Conservation (phyloP, 2,329 filamentous ascomycete species). For the Venturia pyrina region DNA sequence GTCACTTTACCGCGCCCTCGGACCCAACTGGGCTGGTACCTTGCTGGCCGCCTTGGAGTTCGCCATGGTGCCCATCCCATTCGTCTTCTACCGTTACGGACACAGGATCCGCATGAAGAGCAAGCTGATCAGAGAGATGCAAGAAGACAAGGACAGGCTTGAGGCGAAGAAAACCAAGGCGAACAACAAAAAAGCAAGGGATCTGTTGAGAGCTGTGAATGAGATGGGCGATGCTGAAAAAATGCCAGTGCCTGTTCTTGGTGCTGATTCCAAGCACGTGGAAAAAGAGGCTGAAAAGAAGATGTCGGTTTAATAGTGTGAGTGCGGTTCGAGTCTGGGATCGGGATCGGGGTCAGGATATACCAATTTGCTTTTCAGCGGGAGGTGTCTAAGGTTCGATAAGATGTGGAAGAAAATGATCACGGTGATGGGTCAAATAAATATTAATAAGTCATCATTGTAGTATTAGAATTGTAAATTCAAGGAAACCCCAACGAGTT, state of each 20-base stretch:
- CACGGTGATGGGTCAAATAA: neutral
- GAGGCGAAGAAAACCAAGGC: slow-evolving; percentile 30
- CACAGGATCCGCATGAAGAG: slow-evolving; percentile 47
- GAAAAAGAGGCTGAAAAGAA: neutral
- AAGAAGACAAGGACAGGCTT: slow-evolving; percentile 31
- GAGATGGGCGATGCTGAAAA: neutral
- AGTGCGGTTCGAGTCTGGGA: neutral
- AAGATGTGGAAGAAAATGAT: neutral
- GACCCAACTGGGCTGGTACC: slow-evolving; percentile 70
- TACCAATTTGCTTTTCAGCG: neutral
- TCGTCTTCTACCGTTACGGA: slow-evolving; percentile 62
- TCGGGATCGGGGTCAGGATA: neutral
- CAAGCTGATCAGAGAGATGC: slow-evolving; percentile 40
- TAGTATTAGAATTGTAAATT: neutral
- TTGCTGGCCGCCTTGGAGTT: slow-evolving; percentile 65
- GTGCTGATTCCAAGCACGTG: neutral
- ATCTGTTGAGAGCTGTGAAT: neutral
- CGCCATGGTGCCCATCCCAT: slow-evolving; percentile 65
- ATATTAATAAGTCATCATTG: neutral
- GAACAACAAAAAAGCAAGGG: slow-evolving; percentile 33
- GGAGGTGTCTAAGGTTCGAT: neutral
- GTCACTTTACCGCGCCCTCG: slow-evolving; percentile 58
- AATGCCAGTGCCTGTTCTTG: neutral
- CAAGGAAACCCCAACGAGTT: neutral
- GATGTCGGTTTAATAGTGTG: neutral